phyloP scores from a whole-genome alignment of 2,329 filamentous ascomycete genomes.

The Aquanectria penicillioides region DNA sequence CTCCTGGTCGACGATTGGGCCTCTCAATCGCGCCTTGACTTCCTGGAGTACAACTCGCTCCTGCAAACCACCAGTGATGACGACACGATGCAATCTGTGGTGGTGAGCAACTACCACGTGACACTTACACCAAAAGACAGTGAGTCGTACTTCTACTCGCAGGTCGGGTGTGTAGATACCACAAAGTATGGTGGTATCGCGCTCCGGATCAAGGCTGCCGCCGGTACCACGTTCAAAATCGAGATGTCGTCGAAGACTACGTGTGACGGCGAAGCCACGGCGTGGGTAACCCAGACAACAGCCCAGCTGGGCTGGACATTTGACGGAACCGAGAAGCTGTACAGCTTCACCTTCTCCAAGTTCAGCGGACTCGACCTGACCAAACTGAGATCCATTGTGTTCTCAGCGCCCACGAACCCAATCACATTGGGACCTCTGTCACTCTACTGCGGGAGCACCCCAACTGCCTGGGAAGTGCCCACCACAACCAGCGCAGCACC shows the following conservation, averaged over 20 bases:
- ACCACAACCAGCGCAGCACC: conserved; percentile 52
- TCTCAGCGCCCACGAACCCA: conserved; percentile 56
- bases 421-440: conserved; percentile 66
- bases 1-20: conserved; percentile 68
- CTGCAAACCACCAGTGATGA: conserved; percentile 66
- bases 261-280: conserved; percentile 53
- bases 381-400: conserved; percentile 63
- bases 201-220: conserved; percentile 62
- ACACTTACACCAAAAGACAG: conserved; percentile 60
- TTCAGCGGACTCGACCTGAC: conserved; percentile 60
- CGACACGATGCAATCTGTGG: conserved; percentile 64
- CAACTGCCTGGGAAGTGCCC: conserved; percentile 59
- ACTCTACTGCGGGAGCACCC: conserved; percentile 65
- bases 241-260: conserved; percentile 59
- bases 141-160: conserved; percentile 67
- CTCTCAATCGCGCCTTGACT: conserved; percentile 69
- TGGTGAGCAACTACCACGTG: conserved; percentile 61
- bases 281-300: conserved; percentile 52
- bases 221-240: conserved; percentile 61
- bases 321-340: conserved; percentile 68
- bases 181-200: conserved; percentile 65
- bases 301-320: conserved; percentile 67
- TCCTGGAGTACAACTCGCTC: conserved; percentile 69
- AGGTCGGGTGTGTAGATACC: conserved; percentile 64
- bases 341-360: conserved; percentile 65